phyloP scores from a whole-genome alignment of 768 basidiomycete genomes.

The Collybia sp. region DNA sequence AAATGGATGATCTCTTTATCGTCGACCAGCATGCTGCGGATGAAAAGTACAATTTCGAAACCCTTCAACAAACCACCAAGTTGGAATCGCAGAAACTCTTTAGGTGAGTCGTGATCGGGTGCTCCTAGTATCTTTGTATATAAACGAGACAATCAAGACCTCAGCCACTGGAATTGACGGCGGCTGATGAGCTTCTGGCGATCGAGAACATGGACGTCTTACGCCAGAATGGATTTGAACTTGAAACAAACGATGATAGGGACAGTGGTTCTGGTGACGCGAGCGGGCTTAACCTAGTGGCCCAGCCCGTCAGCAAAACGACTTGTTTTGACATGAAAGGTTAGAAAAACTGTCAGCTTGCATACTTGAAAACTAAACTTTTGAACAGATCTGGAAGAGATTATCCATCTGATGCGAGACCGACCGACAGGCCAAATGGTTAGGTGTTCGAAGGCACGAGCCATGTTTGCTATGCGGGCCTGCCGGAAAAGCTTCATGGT shows the following conservation, averaged over 20 bases:
- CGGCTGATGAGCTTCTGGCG: constrained; percentile 85
- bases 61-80: constrained; percentile 81
- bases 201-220: constrained; percentile 84
- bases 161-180: constrained; percentile 73
- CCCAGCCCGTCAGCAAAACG: constrained; percentile 89
- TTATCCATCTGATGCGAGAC: constrained; percentile 82
- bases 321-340: constrained; percentile 90
- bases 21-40: constrained; percentile 97
- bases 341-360: constrained; percentile 18
- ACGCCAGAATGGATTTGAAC: constrained; percentile 84
- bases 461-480: constrained; percentile 96
- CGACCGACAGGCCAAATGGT: constrained; percentile 78
- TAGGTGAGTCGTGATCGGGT: constrained; percentile 42
- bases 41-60: constrained; percentile 99
- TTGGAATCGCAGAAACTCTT: constrained; percentile 86
- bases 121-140: background rate
- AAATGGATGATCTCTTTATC: constrained; percentile 89
- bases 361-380: background rate
- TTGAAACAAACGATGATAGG: constrained; percentile 49
- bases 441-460: constrained; percentile 85
- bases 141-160: constrained; percentile 43
- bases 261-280: constrained; percentile 23
- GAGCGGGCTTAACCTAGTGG: constrained; percentile 56
- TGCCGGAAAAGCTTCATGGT: constrained; percentile 97
- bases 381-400: constrained; percentile 80